Evolutionary conservation across 73 alveolate genomes (phyloP).

Genomic region (Paramecium sexaurelia): DNA sequence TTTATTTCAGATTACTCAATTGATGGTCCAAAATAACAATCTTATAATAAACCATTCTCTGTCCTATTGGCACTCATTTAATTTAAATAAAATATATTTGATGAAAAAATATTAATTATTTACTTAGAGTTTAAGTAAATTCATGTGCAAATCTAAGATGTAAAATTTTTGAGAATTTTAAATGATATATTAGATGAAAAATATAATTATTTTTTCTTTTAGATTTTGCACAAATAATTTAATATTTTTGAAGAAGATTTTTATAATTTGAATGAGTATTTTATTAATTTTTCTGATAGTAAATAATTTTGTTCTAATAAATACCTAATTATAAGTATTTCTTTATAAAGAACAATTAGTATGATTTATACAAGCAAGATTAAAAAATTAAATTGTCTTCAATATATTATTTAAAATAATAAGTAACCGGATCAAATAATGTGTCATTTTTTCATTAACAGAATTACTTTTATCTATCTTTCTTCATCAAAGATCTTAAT

Average conservation of each 20-base stretch:
- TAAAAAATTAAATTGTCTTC: too few relatives aligned
- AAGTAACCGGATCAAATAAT: too few relatives aligned
- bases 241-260: too few relatives aligned
- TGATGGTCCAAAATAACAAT: background rate
- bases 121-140: background rate
- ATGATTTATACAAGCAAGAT: too few relatives aligned
- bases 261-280: too few relatives aligned
- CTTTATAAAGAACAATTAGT: too few relatives aligned
- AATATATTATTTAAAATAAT: too few relatives aligned
- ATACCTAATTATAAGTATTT: too few relatives aligned
- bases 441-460: background rate
- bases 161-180: too few relatives aligned
- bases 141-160: background rate
- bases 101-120: background rate
- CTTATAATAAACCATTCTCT: background rate
- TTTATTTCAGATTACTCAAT: background rate
- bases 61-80: background rate
- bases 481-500: background rate
- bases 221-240: background rate
- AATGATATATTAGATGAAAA: too few relatives aligned
- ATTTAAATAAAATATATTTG: background rate
- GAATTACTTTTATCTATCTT: background rate
- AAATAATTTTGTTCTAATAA: too few relatives aligned
- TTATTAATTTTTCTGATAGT: too few relatives aligned
- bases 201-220: background rate